Percentiles rank a stretch among this genome's conserved stretches.
phyloP scores from a whole-genome alignment of 2,329 filamentous ascomycete genomes.

The Colletotrichum graminicola region DNA sequence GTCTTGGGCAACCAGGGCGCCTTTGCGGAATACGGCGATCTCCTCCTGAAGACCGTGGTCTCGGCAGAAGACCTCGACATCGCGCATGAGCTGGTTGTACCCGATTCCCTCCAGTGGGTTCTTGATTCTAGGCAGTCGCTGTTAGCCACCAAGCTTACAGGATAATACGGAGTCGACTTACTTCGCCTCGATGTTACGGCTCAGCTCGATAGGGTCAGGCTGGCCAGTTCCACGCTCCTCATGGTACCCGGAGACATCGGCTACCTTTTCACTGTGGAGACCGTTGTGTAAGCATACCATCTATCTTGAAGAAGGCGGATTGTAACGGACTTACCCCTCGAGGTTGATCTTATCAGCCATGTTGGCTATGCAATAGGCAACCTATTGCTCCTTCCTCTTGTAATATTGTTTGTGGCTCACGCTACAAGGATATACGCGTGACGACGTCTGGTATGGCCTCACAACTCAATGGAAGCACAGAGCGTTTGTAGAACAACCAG shows the following conservation, averaged over 20 bases:
- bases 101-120: slow-evolving; percentile 64
- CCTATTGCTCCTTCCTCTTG: not conserved
- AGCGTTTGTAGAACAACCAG: not conserved
- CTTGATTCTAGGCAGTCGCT: slow-evolving; percentile 52
- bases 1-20: slow-evolving; percentile 80
- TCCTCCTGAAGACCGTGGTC: slow-evolving; percentile 70
- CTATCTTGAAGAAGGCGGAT: not conserved
- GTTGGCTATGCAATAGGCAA: slow-evolving; percentile 15
- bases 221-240: slow-evolving; percentile 25
- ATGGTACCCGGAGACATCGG: slow-evolving; percentile 48
- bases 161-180: slow-evolving; percentile 45
- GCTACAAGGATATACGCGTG: not conserved
- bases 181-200: slow-evolving; percentile 58
- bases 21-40: slow-evolving; percentile 71
- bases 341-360: slow-evolving; percentile 36
- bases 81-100: slow-evolving; percentile 63
- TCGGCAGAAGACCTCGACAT: slow-evolving; percentile 73
- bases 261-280: slow-evolving; percentile 47
- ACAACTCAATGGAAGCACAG: slow-evolving; percentile 16
- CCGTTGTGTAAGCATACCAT: not conserved
- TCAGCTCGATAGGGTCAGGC: slow-evolving; percentile 49
- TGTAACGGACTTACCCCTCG: slow-evolving; percentile 10
- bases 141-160: not conserved
- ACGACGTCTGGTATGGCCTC: slow-evolving; percentile 8
- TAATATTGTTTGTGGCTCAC: not conserved